Percentiles rank a stretch among this genome's conserved stretches.
Evolutionary conservation across 2,329 filamentous ascomycete species (phyloP).

Genomic region (Talaromyces marneffei): DNA sequence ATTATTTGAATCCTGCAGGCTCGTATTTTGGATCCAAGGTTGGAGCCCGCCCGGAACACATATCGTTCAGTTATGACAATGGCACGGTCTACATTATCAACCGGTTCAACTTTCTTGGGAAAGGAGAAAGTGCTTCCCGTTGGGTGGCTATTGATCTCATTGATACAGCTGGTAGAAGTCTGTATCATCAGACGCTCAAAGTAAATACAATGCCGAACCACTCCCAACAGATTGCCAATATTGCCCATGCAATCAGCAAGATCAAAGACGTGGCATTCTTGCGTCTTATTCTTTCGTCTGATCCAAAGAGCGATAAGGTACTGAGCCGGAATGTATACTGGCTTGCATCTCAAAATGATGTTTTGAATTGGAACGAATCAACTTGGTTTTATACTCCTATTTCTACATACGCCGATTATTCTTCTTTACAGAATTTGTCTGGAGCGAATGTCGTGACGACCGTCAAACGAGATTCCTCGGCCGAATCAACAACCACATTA

Average conservation of each 20-base stretch:
- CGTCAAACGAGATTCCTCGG: constrained; percentile 7
- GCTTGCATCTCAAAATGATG: constrained; percentile 45
- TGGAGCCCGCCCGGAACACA: constrained; percentile 47
- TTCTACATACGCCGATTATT: constrained; percentile 46
- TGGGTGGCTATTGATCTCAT: constrained; percentile 48
- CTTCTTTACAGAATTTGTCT: constrained; percentile 38
- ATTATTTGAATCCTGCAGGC: constrained; percentile 54
- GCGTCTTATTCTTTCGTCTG: constrained; percentile 41
- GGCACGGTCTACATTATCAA: constrained; percentile 50
- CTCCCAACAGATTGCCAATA: constrained; percentile 32
- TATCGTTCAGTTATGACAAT: constrained; percentile 50
- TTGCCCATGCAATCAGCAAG: constrained; percentile 27
- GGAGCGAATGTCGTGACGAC: constrained; percentile 35
- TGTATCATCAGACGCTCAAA: constrained; percentile 32
- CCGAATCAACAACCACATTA: constrained; percentile 15
- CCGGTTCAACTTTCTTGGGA: constrained; percentile 35
- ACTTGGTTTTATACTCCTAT: constrained; percentile 58
- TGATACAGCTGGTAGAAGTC: constrained; percentile 41
- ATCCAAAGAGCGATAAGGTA: constrained; percentile 22
- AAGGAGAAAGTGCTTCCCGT: constrained; percentile 33
- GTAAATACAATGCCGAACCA: constrained; percentile 43
- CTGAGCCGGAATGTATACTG: constrained; percentile 59
- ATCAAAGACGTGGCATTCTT: constrained; percentile 47
- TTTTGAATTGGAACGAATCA: constrained; percentile 51
- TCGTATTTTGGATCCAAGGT: constrained; percentile 57